Percentiles rank a stretch among this genome's conserved stretches.
Conservation (phyloP, 805 yeast genomes). For the Zygotorulaspora florentina region DNA sequence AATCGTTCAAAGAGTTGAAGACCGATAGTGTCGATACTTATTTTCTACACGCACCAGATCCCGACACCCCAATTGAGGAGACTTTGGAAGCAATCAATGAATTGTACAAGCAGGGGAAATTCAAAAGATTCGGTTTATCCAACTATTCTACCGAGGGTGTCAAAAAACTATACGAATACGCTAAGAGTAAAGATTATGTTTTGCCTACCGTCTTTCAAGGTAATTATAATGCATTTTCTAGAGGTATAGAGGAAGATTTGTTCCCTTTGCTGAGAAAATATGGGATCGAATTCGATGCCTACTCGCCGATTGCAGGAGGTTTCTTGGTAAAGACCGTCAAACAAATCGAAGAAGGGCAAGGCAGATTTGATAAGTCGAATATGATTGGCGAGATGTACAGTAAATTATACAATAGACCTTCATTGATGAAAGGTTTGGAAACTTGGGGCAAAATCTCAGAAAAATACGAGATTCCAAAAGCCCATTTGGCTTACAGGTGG, state of each 20-base stretch:
- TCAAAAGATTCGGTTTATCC: constrained; percentile 27
- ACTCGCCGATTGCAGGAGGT: constrained; percentile 27
- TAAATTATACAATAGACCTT: constrained; percentile 17
- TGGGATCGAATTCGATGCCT: constrained; percentile 24
- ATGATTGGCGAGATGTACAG: constrained; percentile 16
- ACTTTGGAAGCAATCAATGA: constrained; percentile 24
- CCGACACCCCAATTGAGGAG: constrained; percentile 23
- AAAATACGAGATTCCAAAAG: constrained; percentile 13
- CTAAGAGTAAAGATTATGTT: constrained; percentile 22
- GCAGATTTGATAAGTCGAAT: constrained; percentile 15
- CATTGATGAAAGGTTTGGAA: constrained; percentile 18
- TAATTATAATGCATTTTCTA: constrained; percentile 26
- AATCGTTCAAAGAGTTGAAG: constrained; percentile 13
- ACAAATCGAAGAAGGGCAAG: constrained; percentile 12
- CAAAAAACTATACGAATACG: constrained; percentile 16
- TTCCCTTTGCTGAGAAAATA: constrained; percentile 22
- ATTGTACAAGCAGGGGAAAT: constrained; percentile 23
- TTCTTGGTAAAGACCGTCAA: constrained; percentile 18
- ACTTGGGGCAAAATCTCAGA: constrained; percentile 17
- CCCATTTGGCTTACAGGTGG: constrained; percentile 27
- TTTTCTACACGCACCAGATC: constrained; percentile 28
- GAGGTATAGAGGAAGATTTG: constrained; percentile 20
- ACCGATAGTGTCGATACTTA: constrained; percentile 21
- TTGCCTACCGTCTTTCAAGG: constrained; percentile 31
- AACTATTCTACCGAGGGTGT: constrained; percentile 24